These are phyloP conservation scores for Rhytidhysteron rufulum DNA, from an alignment of 2,329 filamentous ascomycete species.

Conservation along the genomic window DNA sequence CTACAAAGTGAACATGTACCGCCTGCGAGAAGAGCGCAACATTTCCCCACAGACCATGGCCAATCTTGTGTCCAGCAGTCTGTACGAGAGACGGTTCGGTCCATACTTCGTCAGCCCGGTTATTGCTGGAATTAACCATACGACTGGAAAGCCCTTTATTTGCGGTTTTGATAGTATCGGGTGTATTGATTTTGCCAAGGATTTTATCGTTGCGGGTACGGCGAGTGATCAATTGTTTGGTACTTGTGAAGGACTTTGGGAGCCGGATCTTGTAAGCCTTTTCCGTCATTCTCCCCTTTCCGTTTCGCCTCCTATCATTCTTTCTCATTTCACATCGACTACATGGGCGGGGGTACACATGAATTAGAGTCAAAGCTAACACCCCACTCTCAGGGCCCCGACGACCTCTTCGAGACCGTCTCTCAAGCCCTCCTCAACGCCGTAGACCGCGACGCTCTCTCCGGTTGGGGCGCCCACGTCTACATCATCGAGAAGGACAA, in stretches of 20 bases:
- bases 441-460: slow-evolving; percentile 92
- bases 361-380: slow-evolving; percentile 6
- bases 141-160: slow-evolving; percentile 92
- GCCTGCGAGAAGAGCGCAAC: slow-evolving; percentile 93
- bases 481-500: slow-evolving; percentile 99
- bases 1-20: slow-evolving; percentile 99
- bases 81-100: slow-evolving; percentile 95
- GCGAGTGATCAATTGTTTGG: slow-evolving; percentile 97
- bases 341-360: not conserved
- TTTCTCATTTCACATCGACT: too few relatives aligned
- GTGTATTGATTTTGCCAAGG: slow-evolving; percentile 98
- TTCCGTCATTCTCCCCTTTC: too few relatives aligned
- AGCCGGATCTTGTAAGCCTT: slow-evolving; percentile 82
- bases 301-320: too few relatives aligned
- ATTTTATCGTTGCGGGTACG: slow-evolving; percentile 97
- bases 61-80: slow-evolving; percentile 83
- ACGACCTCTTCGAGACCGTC: slow-evolving; percentile 97
- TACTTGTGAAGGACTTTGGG: slow-evolving; percentile 97
- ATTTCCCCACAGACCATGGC: slow-evolving; percentile 94
- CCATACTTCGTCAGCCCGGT: slow-evolving; percentile 96
- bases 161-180: slow-evolving; percentile 99
- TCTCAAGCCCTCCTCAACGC: slow-evolving; percentile 94
- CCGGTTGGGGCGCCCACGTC: slow-evolving; percentile 96
- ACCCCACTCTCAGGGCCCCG: slow-evolving; percentile 60
- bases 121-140: slow-evolving; percentile 90